Base-by-base conservation (phyloP, 805 yeast genomes). In the Dipodascus geniculatus region DNA sequence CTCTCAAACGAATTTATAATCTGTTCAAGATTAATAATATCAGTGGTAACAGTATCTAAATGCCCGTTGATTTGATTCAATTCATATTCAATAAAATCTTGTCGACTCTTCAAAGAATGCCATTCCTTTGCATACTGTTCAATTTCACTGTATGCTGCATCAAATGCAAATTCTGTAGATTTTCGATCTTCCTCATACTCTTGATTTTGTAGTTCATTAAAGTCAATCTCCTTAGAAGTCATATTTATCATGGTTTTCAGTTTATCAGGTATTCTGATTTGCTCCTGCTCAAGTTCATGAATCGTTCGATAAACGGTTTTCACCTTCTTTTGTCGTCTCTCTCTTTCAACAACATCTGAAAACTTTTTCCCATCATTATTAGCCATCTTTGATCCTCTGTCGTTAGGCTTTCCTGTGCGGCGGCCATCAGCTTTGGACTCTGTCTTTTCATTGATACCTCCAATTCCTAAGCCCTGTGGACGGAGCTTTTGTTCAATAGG, bases 401-500 rank as follows among this genome's bases (percentile, higher is more conserved):
- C 33, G 11, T 28, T 28, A n/a, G n/a, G n/a, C n/a, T n/a, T n/a
- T n/a, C n/a, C n/a, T n/a, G n/a, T n/a, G n/a, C n/a, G n/a, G n/a
- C n/a, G n/a, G n/a, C n/a, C n/a, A 28, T 28, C 35, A 8, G 35
- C 35, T 28, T 28, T 28, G 8, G 35, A 28, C 48, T 54, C 52
- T 49, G 68, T 66, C 58, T 66, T 61, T 58, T 77, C 80, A 17
- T 68, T 59, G 42, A 75, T 65, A 23, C 79, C 90, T 51, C 96
- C 96, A 24, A 89, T 74, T 2, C 96, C 96, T 19, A 79, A 68
- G 1, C 87, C 83, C 48, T 76, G 77, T 0, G 86, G 85, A 42
- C 93, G 70, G 28, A 78, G 65, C 52, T 77, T 76, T 2, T 86
- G 83, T 56, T 86, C 83, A 3, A 91, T 81, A 0, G 98, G 97